Evolutionary conservation across 2,329 filamentous ascomycete genomes (phyloP).

Genomic region (Blastomyces parvus): DNA sequence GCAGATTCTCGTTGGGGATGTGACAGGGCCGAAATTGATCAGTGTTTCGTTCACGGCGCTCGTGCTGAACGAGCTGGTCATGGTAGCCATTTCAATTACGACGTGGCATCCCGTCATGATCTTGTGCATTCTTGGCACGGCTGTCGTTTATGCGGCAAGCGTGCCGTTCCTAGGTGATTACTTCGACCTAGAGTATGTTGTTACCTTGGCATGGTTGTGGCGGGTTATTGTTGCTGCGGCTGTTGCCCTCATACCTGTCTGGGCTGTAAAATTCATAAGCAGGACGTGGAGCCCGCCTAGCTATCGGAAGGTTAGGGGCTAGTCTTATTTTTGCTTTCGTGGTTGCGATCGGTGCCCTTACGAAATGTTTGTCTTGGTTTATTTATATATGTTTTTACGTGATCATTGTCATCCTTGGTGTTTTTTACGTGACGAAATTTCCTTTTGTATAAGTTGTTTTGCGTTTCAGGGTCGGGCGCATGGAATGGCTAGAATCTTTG

Average conservation of each 20-base stretch:
- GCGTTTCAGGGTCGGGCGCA: not conserved
- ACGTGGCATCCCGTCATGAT: conserved; percentile 97
- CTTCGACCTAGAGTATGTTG: conserved; percentile 73
- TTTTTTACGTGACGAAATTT: not conserved
- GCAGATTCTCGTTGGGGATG: conserved; percentile 73
- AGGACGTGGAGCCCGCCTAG: conserved; percentile 82
- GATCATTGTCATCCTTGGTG: not conserved
- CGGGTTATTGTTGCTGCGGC: conserved; percentile 69
- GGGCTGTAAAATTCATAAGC: conserved; percentile 73
- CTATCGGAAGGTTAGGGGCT: conserved; percentile 71
- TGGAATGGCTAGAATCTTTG: not conserved
- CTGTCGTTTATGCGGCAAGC: conserved; percentile 66
- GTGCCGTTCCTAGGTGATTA: conserved; percentile 84
- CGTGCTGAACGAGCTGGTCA: conserved; percentile 86
- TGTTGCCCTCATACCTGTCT: conserved; percentile 76
- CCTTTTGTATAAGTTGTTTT: not conserved
- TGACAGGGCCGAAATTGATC: conserved; percentile 61
- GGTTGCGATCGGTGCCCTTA: not conserved
- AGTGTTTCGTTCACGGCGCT: conserved; percentile 85
- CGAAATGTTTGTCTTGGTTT: not conserved
- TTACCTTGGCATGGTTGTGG: conserved; percentile 79
- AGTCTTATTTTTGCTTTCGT: not conserved
- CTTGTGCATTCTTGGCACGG: conserved; percentile 70
- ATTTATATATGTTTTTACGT: not conserved
- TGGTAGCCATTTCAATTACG: conserved; percentile 93